Evolutionary conservation across 2,329 filamentous ascomycete species (phyloP).

Genomic region (Mycogone perniciosa): DNA sequence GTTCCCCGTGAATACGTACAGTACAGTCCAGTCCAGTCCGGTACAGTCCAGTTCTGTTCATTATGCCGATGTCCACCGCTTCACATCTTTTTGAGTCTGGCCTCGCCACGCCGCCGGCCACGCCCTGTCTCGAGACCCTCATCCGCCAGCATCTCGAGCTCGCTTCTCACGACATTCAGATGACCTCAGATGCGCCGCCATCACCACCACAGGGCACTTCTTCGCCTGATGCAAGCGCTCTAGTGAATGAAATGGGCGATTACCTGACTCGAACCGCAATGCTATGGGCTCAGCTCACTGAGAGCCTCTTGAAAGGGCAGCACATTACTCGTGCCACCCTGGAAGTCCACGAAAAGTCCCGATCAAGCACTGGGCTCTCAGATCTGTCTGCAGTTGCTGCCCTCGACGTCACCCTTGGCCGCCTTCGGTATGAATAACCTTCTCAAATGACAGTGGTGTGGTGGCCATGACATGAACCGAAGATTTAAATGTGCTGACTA

Average conservation of each 20-base stretch:
- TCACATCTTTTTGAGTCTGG: constrained; percentile 10
- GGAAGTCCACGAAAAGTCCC: constrained; percentile 24
- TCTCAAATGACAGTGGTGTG: not conserved
- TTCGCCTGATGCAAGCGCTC: constrained; percentile 18
- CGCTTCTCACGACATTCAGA: constrained; percentile 20
- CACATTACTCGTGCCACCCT: constrained; percentile 25
- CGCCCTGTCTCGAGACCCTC: constrained; percentile 20
- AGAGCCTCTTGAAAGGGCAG: constrained; percentile 27
- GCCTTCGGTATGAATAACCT: constrained; percentile 26
- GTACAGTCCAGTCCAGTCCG: no score
- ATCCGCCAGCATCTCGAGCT: constrained; percentile 24
- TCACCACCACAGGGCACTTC: constrained; percentile 11
- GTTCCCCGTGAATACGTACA: no score
- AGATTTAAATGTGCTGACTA: not conserved
- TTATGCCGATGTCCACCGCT: constrained; percentile 1
- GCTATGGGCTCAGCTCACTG: constrained; percentile 28
- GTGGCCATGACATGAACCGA: not conserved
- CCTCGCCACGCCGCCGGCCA: constrained; percentile 7
- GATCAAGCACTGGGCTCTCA: constrained; percentile 19
- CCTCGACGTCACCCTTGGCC: constrained; percentile 28
- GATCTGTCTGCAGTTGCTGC: constrained; percentile 24
- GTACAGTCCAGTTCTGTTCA: not conserved
- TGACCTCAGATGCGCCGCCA: constrained; percentile 8
- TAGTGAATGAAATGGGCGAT: constrained; percentile 31
- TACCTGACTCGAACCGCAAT: constrained; percentile 30